These are phyloP conservation scores for Gossypium armourianum DNA, from an alignment of 441 rosid genomes.

Conservation along the genomic window DNA sequence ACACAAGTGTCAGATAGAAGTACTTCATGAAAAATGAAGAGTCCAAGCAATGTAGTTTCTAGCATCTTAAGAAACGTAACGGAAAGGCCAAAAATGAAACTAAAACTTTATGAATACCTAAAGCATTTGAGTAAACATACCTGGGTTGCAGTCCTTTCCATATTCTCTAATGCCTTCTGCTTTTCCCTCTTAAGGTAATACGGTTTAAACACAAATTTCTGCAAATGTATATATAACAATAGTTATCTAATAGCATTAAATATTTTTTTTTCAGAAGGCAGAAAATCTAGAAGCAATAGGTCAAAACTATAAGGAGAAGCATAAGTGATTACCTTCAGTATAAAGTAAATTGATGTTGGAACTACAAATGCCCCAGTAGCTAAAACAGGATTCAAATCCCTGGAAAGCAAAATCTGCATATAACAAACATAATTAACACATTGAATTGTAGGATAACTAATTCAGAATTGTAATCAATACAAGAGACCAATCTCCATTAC, in stretches of 20 bases:
- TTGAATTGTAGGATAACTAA: conserved; percentile 8
- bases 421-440: conserved; percentile 24
- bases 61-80: background rate
- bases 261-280: background rate
- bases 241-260: background rate
- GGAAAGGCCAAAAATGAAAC: background rate
- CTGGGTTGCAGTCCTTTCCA: conserved; percentile 61
- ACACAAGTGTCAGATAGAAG: background rate
- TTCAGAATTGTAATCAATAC: background rate
- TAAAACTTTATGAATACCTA: background rate
- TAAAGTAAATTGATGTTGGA: conserved; percentile 76
- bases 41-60: no score
- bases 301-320: conserved; percentile 1
- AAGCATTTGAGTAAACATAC: conserved; percentile 29
- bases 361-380: conserved; percentile 78
- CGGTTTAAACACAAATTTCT: conserved; percentile 77
- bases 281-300: background rate
- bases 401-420: conserved; percentile 62
- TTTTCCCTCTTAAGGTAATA: conserved; percentile 54
- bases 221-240: conserved; percentile 18
- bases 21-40: no score
- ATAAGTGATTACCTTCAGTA: conserved; percentile 55
- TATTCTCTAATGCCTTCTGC: conserved; percentile 59
- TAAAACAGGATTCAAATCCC: conserved; percentile 41
- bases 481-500: background rate